A percentile compares a stretch with the other conserved stretches of the same genome.
These are phyloP conservation scores for Knoxdaviesia proteae DNA, from an alignment of 2,329 filamentous ascomycete species.

Conservation along the genomic window DNA sequence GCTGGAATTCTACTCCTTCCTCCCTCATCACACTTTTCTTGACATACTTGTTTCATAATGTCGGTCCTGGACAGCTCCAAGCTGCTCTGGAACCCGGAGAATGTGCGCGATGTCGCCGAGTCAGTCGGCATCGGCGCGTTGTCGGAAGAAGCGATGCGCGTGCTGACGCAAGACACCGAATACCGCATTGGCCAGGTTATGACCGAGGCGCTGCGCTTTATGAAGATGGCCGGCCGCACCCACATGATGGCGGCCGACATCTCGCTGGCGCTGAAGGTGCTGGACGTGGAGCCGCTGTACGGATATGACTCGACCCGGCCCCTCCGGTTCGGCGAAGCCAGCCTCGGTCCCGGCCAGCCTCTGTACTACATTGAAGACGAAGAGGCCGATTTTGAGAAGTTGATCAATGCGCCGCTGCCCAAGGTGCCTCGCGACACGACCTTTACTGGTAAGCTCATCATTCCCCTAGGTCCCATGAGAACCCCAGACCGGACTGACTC, in stretches of 20 bases:
- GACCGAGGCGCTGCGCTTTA: slow-evolving; percentile 84
- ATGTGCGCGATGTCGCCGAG: slow-evolving; percentile 87
- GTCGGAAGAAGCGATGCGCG: slow-evolving; percentile 68
- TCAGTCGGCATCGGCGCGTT: slow-evolving; percentile 73
- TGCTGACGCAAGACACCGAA: slow-evolving; percentile 82
- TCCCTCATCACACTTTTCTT: background rate
- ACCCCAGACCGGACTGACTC: background rate
- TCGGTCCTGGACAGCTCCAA: slow-evolving; percentile 15
- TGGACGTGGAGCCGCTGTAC: slow-evolving; percentile 89
- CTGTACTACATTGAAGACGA: slow-evolving; percentile 97
- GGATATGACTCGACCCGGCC: slow-evolving; percentile 87
- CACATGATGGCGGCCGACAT: slow-evolving; percentile 78
- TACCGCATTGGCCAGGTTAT: slow-evolving; percentile 87
- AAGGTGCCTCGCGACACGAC: slow-evolving; percentile 86
- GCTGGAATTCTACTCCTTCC: background rate
- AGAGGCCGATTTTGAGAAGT: slow-evolving; percentile 95
- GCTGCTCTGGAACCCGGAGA: slow-evolving; percentile 85
- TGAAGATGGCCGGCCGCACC: slow-evolving; percentile 77
- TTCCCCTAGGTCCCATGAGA: too few relatives aligned
- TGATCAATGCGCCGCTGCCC: slow-evolving; percentile 88
- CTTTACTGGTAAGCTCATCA: slow-evolving; percentile 49
- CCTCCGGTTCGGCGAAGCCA: slow-evolving; percentile 81
- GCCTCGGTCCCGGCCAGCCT: slow-evolving; percentile 78
- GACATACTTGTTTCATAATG: background rate
- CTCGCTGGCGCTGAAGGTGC: slow-evolving; percentile 59